These are phyloP conservation scores for Scheffersomyces coipomensis DNA, from an alignment of 805 yeast genomes.

Conservation along the genomic window DNA sequence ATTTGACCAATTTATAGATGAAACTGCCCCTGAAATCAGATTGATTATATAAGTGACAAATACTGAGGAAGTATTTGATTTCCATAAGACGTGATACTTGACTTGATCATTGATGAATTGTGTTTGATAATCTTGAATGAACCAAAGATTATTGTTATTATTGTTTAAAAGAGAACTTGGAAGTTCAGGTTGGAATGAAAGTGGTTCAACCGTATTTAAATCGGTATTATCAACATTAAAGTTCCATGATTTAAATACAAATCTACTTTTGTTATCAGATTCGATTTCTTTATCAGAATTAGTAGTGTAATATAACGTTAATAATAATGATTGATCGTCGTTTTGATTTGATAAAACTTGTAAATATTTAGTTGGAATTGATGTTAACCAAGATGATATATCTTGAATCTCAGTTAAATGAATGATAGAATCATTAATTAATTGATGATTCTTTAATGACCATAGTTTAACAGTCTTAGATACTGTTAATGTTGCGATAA, in stretches of 20 bases:
- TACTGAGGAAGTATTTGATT: conserved; percentile 56
- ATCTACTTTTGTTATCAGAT: conserved; percentile 13
- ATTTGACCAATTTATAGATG: conserved; percentile 13
- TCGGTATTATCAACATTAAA: conserved; percentile 8
- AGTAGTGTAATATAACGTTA: conserved; percentile 15
- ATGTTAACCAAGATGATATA: conserved; percentile 21
- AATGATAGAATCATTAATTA: conserved; percentile 12
- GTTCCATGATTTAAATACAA: conserved; percentile 23
- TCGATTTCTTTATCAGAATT: conserved; percentile 10
- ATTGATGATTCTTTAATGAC: conserved; percentile 44
- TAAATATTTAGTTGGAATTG: conserved; percentile 30
- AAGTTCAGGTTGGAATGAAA: conserved; percentile 16
- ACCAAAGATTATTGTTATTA: conserved; percentile 39
- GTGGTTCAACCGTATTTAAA: background rate
- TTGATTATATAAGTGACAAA: conserved; percentile 26
- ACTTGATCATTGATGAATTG: conserved; percentile 3
- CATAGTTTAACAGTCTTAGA: conserved; percentile 58
- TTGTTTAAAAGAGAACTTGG: conserved; percentile 5
- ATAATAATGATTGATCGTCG: conserved; percentile 7
- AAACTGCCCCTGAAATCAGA: conserved; percentile 11
- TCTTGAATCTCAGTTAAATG: conserved; percentile 9
- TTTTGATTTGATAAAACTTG: conserved; percentile 12
- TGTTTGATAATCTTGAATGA: conserved; percentile 38
- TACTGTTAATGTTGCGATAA: conserved; percentile 52
- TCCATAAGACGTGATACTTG: conserved; percentile 51